Base-by-base conservation (phyloP, 768 basidiomycete species). In the Vishniacozyma victoriae region DNA sequence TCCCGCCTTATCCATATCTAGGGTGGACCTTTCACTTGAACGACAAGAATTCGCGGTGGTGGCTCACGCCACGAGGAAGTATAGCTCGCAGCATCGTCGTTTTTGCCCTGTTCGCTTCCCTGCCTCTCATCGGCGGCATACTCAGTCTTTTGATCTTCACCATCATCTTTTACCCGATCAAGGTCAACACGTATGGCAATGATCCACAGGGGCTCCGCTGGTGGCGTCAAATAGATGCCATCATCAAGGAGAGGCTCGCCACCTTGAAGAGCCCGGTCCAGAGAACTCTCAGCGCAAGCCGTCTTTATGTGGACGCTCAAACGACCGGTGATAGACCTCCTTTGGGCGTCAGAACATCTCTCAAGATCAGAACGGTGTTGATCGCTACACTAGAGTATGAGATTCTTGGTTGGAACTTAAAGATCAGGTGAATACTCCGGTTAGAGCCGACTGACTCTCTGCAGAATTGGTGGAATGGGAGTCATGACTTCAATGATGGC, bases 401-500 rank as follows among this genome's bases (percentile, higher is more conserved):
- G 72, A 86, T 95, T 67, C 83, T 95, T 63, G 91, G 92, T 67
- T 95, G 91, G 90, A 92, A 92, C 74, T 73, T 92, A 53, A 95
- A 95, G 73, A 91, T 95, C 77, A 93, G 90, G 77, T 33, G n/a
- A 9, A n/a, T 33, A 33, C 29, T 9, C n/a, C 9, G 9, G n/a
- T 9, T n/a, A n/a, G n/a, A 33, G 29, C 29, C 29, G 29, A 9
- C 29, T 33, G 29, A 33, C 29, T n/a, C 9, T n/a, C n/a, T n/a
- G 9, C 29, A 33, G 93, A 78, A 93, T 93, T 56, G 91, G 91
- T 75, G 91, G 91, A 72, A 78, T 95, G n/a, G 91, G 91, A 77
- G 91, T 93, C 75, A 95, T 95, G 91, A 92, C 91, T 3, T 84
- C 84, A 72, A 76, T 95, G 26, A 95, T 95, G 91, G 91, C 91